phyloP scores from a whole-genome alignment of 2,329 filamentous ascomycete genomes.

The Erysiphe pulchra region DNA sequence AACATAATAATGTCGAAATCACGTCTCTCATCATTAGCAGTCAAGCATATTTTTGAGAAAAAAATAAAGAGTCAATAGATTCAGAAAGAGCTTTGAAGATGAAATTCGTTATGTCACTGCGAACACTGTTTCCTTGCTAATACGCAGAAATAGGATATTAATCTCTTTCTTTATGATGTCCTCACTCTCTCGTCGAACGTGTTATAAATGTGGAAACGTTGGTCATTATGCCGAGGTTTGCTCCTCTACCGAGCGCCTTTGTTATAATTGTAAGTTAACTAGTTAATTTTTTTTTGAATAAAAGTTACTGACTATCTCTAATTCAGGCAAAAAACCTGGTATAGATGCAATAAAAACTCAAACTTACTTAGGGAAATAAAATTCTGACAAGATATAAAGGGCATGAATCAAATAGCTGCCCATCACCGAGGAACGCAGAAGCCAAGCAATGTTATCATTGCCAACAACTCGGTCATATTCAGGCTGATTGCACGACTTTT shows the following conservation, averaged over 20 bases:
- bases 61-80: no score
- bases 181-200: constrained; percentile 57
- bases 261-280: constrained; percentile 74
- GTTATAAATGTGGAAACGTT: constrained; percentile 50
- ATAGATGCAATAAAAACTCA: constrained; percentile 8
- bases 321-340: constrained; percentile 56
- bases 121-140: no score
- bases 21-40: no score
- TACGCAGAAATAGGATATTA: no score
- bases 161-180: constrained; percentile 27
- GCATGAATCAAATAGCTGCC: constrained; percentile 96
- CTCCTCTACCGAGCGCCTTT: constrained; percentile 91
- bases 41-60: no score
- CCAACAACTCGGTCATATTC: constrained; percentile 92
- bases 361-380: neutral
- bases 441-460: constrained; percentile 99
- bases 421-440: constrained; percentile 86
- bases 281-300: neutral
- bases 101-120: no score
- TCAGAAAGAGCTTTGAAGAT: no score
- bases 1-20: no score
- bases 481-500: constrained; percentile 94
- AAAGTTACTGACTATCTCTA: neutral
- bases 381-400: constrained; percentile 20
- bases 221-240: constrained; percentile 73